phyloP scores from a whole-genome alignment of 352 stramenopile species.

The Phytopythium ostracodes region DNA sequence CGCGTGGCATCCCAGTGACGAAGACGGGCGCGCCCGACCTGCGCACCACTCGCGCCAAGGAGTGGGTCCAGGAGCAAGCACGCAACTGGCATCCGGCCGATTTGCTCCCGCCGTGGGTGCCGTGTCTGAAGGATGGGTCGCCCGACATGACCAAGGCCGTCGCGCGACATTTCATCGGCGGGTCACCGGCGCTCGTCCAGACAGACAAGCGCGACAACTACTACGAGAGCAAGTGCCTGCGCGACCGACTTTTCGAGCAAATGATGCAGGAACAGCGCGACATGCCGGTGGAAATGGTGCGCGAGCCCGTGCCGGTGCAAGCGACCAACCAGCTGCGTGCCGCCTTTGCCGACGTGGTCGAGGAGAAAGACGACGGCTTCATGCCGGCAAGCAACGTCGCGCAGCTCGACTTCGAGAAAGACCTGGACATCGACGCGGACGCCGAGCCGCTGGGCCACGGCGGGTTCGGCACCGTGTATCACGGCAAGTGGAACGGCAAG shows the following conservation, averaged over 20 bases:
- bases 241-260: slow-evolving; percentile 12
- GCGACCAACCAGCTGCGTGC: slow-evolving; percentile 13
- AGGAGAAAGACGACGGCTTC: slow-evolving; percentile 11
- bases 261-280: slow-evolving; percentile 16
- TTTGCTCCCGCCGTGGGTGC: slow-evolving; percentile 17
- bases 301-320: slow-evolving; percentile 13
- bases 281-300: slow-evolving; percentile 10
- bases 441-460: slow-evolving; percentile 19
- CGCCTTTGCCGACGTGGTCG: slow-evolving; percentile 8
- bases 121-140: slow-evolving; percentile 25
- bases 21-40: slow-evolving; percentile 20
- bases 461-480: slow-evolving; percentile 25
- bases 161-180: slow-evolving; percentile 20
- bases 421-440: slow-evolving; percentile 17
- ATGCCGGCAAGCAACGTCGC: slow-evolving; percentile 16
- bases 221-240: slow-evolving; percentile 16
- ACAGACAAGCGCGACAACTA: slow-evolving; percentile 18
- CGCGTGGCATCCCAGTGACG: slow-evolving; percentile 17
- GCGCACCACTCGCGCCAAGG: slow-evolving; percentile 17
- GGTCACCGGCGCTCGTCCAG: slow-evolving; percentile 11
- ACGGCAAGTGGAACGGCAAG: slow-evolving; percentile 14
- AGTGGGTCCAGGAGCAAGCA: slow-evolving; percentile 26
- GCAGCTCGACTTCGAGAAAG: slow-evolving; percentile 18
- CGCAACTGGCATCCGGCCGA: slow-evolving; percentile 18
- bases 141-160: slow-evolving; percentile 23